Percentiles rank a stretch among this genome's conserved stretches.
phyloP scores from a whole-genome alignment of 73 alveolate genomes.

The Paramecium bursaria region DNA sequence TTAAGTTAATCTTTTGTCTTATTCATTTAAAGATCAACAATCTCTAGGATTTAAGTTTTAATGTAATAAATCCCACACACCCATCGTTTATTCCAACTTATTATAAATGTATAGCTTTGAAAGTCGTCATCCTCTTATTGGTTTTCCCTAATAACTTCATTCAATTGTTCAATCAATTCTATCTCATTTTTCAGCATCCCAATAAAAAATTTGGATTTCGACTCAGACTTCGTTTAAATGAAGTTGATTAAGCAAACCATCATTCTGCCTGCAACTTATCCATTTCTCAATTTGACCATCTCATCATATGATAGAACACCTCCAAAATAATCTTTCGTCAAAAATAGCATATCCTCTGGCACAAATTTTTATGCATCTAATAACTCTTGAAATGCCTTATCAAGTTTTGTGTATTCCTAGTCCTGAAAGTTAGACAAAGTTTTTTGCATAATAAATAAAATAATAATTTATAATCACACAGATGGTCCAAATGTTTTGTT shows the following conservation, averaged over 20 bases:
- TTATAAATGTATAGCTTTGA: not conserved
- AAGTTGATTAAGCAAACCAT: conserved; percentile 42
- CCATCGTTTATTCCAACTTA: conserved; percentile 53
- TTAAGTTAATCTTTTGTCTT: conserved; percentile 43
- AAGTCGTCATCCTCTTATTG: conserved; percentile 35
- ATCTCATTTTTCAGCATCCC: not conserved
- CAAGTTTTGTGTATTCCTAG: conserved; percentile 4
- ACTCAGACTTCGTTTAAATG: conserved; percentile 1
- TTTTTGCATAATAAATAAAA: conserved; percentile 19
- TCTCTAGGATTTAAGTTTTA: conserved; percentile 30
- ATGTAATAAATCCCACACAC: conserved; percentile 36
- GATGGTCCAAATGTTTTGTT: conserved; percentile 38
- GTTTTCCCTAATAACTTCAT: not conserved
- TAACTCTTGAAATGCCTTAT: conserved; percentile 13
- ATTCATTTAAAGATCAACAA: conserved; percentile 41
- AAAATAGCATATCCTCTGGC: conserved; percentile 26
- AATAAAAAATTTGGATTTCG: not conserved
- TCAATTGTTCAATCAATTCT: conserved; percentile 17
- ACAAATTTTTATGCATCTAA: not conserved
- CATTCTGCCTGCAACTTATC: conserved; percentile 2
- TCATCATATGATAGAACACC: conserved; percentile 28
- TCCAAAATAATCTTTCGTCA: not conserved
- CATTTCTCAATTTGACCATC: conserved; percentile 27
- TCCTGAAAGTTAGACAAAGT: conserved; percentile 42
- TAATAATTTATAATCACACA: conserved; percentile 44